phyloP scores from a whole-genome alignment of 129 eudicot species.

The Chrysanthemum seticuspe region DNA sequence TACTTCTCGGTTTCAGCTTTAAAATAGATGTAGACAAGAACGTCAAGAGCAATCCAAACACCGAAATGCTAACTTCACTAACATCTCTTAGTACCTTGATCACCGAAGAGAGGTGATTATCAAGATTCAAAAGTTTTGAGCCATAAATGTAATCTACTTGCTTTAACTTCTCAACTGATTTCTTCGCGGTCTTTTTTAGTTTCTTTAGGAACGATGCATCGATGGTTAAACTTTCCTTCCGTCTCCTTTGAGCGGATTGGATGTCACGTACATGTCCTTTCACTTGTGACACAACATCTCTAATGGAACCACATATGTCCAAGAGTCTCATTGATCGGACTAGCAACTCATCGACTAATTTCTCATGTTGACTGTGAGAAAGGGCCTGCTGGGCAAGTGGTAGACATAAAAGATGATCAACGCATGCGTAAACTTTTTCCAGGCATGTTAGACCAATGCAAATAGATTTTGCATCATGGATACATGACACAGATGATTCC shows the following conservation, averaged over 20 bases:
- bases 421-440: conserved; percentile 41
- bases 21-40: conserved; percentile 29
- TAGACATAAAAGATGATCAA: conserved; percentile 33
- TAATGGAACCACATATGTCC: conserved; percentile 32
- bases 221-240: conserved; percentile 23
- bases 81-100: conserved; percentile 36
- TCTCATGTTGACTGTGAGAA: conserved; percentile 32
- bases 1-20: conserved; percentile 31
- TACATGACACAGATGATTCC: conserved; percentile 19
- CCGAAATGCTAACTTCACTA: conserved; percentile 30
- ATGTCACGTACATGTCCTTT: conserved; percentile 33
- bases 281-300: conserved; percentile 36
- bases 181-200: conserved; percentile 34
- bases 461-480: conserved; percentile 19
- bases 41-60: conserved; percentile 32
- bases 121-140: conserved; percentile 24
- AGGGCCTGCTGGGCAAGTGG: conserved; percentile 39
- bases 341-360: conserved; percentile 28
- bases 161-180: conserved; percentile 26
- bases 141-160: conserved; percentile 22
- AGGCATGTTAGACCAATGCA: conserved; percentile 36
- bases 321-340: conserved; percentile 42
- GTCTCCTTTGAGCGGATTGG: conserved; percentile 36
- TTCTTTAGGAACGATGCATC: conserved; percentile 31
- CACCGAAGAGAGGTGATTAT: conserved; percentile 30